phyloP scores from a whole-genome alignment of 306 rosid species.

The Glycine tomentella region DNA sequence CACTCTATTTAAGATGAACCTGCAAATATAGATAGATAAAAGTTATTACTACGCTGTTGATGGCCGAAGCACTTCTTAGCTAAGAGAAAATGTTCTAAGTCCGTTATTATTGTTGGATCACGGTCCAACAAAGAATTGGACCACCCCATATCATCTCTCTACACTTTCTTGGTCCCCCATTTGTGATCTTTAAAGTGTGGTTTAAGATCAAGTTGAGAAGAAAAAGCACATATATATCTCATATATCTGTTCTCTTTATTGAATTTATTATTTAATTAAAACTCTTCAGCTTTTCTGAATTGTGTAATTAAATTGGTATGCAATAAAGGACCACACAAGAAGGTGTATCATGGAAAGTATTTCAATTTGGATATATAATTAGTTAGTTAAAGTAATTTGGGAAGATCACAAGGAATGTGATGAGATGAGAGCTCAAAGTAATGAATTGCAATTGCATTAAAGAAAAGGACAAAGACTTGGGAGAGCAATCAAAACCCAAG shows the following conservation, averaged over 20 bases:
- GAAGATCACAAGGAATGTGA: constrained; percentile 1
- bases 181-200: constrained; percentile 33
- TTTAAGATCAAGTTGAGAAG: constrained; percentile 21
- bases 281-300: not conserved
- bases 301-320: not conserved
- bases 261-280: too few species aligned
- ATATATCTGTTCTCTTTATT: too few species aligned
- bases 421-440: not conserved
- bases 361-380: constrained; percentile 28
- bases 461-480: constrained; percentile 35
- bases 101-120: constrained; percentile 51
- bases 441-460: constrained; percentile 23
- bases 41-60: not conserved
- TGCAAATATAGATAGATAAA: constrained; percentile 44
- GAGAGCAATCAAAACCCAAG: constrained; percentile 25
- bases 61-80: not conserved
- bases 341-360: constrained; percentile 27
- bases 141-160: constrained; percentile 43
- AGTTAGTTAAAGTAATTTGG: constrained; percentile 21
- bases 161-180: constrained; percentile 49
- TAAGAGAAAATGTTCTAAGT: constrained; percentile 33
- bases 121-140: constrained; percentile 49
- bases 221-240: not conserved
- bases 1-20: constrained; percentile 47
- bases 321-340: constrained; percentile 31